Conservation (phyloP, 306 rosid species). For the Purshia tridentata region DNA sequence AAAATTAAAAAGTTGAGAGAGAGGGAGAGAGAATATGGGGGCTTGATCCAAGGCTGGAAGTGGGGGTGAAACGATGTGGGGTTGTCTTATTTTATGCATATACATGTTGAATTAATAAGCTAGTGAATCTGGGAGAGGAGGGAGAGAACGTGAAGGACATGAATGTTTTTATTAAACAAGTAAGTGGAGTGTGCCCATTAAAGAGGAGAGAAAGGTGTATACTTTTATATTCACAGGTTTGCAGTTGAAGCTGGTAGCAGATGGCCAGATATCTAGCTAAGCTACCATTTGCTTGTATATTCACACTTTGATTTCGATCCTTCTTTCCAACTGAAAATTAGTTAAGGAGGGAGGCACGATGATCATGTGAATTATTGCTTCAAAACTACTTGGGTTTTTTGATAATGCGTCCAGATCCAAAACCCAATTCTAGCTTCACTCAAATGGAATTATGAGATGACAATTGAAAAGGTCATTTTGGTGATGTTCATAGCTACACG, state of each 20-base stretch:
- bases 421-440: not conserved
- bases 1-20: not conserved
- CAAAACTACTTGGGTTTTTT: not conserved
- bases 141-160: conserved; percentile 23
- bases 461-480: too few relatives aligned
- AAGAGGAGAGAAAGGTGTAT: not conserved
- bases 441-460: not conserved
- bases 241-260: not conserved
- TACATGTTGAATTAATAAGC: conserved; percentile 2
- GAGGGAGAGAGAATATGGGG: not conserved
- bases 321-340: not conserved
- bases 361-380: conserved; percentile 5
- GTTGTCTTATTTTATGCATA: conserved; percentile 31
- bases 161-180: conserved; percentile 8
- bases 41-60: conserved; percentile 19
- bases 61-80: conserved; percentile 7
- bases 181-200: not conserved
- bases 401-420: conserved; percentile 1
- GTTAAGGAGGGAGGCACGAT: conserved; percentile 8
- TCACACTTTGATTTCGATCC: not conserved
- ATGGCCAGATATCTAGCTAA: not conserved
- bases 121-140: not conserved
- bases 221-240: not conserved
- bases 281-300: conserved; percentile 4
- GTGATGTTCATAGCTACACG: too few relatives aligned